Conservation (phyloP, 192 early-diverging fungal genomes). For the Diversispora eburnea region DNA sequence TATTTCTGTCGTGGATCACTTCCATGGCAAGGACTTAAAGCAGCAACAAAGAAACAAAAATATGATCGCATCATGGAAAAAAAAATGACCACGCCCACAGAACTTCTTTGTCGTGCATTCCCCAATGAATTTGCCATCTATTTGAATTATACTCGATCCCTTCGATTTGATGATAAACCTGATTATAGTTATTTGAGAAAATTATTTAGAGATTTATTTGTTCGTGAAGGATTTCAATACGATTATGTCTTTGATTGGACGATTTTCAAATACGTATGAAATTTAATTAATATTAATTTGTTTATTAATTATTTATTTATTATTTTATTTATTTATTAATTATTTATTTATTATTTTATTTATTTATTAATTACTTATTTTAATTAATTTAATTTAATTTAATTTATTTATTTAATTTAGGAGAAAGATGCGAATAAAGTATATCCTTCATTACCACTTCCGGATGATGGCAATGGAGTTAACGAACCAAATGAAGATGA, state of each 20-base stretch:
- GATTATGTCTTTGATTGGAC: slow-evolving; percentile 94
- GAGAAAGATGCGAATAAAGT: slow-evolving; percentile 32
- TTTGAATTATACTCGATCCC: slow-evolving; percentile 78
- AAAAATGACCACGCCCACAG: slow-evolving; percentile 84
- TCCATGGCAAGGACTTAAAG: slow-evolving; percentile 91
- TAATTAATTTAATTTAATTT: too few relatives aligned
- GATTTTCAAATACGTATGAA: slow-evolving; percentile 60
- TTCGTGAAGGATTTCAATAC: slow-evolving; percentile 77
- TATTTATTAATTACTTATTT: too few relatives aligned
- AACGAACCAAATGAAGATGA: slow-evolving; percentile 22
- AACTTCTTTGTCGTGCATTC: slow-evolving; percentile 76
- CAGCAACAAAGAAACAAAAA: slow-evolving; percentile 87
- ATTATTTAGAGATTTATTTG: slow-evolving; percentile 81
- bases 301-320: neutral
- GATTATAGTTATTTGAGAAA: slow-evolving; percentile 87
- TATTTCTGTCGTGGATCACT: slow-evolving; percentile 88
- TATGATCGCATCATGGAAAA: slow-evolving; percentile 94
- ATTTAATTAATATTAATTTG: too few relatives aligned
- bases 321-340: neutral
- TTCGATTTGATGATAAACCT: slow-evolving; percentile 90
- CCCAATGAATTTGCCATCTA: slow-evolving; percentile 86
- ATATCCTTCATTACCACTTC: slow-evolving; percentile 19
- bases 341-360: neutral
- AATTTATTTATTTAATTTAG: neutral
- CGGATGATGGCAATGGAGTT: slow-evolving; percentile 16